phyloP scores from a whole-genome alignment of 1,284 basidiomycete species.

The Apiotrichum veenhuisii region DNA sequence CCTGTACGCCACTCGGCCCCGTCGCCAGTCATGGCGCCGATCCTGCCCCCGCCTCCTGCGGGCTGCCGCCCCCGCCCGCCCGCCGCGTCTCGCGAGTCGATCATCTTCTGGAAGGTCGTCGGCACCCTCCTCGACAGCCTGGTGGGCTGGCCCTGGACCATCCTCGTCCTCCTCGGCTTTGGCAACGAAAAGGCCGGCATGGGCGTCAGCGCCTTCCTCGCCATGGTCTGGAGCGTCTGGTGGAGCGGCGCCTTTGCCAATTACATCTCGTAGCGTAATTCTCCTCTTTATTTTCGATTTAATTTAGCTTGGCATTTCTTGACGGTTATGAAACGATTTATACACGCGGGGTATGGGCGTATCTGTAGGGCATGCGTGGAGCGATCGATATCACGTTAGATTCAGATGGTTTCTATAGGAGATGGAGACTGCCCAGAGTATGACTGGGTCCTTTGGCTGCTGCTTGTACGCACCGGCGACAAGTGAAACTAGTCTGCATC shows the following conservation, averaged over 20 bases:
- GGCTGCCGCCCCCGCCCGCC: constrained; percentile 23
- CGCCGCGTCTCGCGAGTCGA: constrained; percentile 20
- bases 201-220: constrained; percentile 40
- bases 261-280: not conserved
- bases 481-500: too few species aligned
- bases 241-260: constrained; percentile 31
- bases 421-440: too few species aligned
- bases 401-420: too few species aligned
- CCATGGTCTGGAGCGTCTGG: constrained; percentile 45
- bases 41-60: constrained; percentile 31
- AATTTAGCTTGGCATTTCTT: not conserved
- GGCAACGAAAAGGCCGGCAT: constrained; percentile 39
- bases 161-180: constrained; percentile 39
- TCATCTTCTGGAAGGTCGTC: constrained; percentile 26
- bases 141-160: constrained; percentile 42
- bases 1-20: constrained; percentile 24
- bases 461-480: too few species aligned
- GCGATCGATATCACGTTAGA: too few species aligned
- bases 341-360: too few species aligned
- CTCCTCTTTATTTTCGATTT: not conserved
- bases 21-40: constrained; percentile 33
- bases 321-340: not conserved
- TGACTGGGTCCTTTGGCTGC: too few species aligned
- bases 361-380: too few species aligned
- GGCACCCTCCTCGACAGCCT: constrained; percentile 35